Evolutionary conservation across 2,329 filamentous ascomycete genomes (phyloP).

Genomic region (Cladobotryum mycophilum): DNA sequence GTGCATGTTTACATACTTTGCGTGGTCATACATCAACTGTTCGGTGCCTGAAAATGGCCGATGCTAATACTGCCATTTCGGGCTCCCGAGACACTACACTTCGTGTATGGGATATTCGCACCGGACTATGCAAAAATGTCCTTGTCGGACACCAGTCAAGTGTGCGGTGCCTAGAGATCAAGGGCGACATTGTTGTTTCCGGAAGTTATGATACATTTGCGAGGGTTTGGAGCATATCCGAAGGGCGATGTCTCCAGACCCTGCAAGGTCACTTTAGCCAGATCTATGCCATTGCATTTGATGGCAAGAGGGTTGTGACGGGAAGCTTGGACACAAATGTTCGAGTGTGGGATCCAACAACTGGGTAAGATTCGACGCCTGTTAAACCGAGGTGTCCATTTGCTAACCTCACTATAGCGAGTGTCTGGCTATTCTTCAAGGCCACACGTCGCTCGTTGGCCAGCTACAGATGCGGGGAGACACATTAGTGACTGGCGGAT

Average conservation of each 20-base stretch:
- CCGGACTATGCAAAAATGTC: slow-evolving; percentile 83
- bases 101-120: slow-evolving; percentile 88
- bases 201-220: slow-evolving; percentile 97
- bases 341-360: slow-evolving; percentile 88
- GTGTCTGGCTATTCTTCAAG: slow-evolving; percentile 87
- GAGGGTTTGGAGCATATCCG: slow-evolving; percentile 95
- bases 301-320: slow-evolving; percentile 87
- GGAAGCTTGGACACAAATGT: slow-evolving; percentile 96
- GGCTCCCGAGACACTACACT: slow-evolving; percentile 93
- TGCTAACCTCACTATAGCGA: slow-evolving; percentile 43
- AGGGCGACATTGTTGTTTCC: slow-evolving; percentile 94
- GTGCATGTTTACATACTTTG: slow-evolving; percentile 71
- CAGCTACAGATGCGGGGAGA: slow-evolving; percentile 94
- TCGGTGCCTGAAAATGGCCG: slow-evolving; percentile 95
- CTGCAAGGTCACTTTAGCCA: slow-evolving; percentile 95
- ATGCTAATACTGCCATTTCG: slow-evolving; percentile 88
- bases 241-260: slow-evolving; percentile 85
- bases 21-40: slow-evolving; percentile 96
- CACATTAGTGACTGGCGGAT: slow-evolving; percentile 91
- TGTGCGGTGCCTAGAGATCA: slow-evolving; percentile 90
- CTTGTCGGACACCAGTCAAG: slow-evolving; percentile 93
- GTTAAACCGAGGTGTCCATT: slow-evolving; percentile 11
- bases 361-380: slow-evolving; percentile 54
- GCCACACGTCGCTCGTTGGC: slow-evolving; percentile 92
- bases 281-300: slow-evolving; percentile 97